Conservation (phyloP, 768 basidiomycete species). For the Boletus reticuloceps region DNA sequence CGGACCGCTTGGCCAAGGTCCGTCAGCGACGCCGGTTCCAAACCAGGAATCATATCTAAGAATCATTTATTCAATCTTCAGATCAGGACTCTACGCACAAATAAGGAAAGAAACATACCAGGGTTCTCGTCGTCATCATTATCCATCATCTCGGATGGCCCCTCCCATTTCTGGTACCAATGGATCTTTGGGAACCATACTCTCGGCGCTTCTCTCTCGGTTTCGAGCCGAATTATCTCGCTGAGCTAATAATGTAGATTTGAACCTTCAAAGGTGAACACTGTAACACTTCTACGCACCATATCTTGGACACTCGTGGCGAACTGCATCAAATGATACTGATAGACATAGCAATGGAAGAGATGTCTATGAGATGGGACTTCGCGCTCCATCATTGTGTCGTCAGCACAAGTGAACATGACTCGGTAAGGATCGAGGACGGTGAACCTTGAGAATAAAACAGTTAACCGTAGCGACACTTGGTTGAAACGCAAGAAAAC, state of each 20-base stretch:
- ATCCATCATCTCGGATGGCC: conserved; percentile 40
- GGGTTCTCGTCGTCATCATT: conserved; percentile 70
- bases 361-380: conserved; percentile 64
- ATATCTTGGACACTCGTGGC: conserved; percentile 28
- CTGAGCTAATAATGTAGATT: conserved; percentile 44
- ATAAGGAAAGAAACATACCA: conserved; percentile 24
- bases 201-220: conserved; percentile 35
- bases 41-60: conserved; percentile 55
- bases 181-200: conserved; percentile 56
- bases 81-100: too few relatives aligned
- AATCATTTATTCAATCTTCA: background rate
- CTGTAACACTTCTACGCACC: conserved; percentile 24
- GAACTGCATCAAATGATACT: conserved; percentile 47
- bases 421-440: conserved; percentile 62
- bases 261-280: background rate
- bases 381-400: conserved; percentile 28
- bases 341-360: conserved; percentile 73
- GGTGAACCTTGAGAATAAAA: conserved; percentile 7
- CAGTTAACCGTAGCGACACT: background rate
- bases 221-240: conserved; percentile 53
- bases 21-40: conserved; percentile 37
- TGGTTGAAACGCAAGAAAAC: conserved; percentile 28
- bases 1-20: conserved; percentile 58
- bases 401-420: conserved; percentile 42
- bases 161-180: conserved; percentile 42